phyloP scores from a whole-genome alignment of 2,329 filamentous ascomycete species.

The Aureobasidium melanogenum region DNA sequence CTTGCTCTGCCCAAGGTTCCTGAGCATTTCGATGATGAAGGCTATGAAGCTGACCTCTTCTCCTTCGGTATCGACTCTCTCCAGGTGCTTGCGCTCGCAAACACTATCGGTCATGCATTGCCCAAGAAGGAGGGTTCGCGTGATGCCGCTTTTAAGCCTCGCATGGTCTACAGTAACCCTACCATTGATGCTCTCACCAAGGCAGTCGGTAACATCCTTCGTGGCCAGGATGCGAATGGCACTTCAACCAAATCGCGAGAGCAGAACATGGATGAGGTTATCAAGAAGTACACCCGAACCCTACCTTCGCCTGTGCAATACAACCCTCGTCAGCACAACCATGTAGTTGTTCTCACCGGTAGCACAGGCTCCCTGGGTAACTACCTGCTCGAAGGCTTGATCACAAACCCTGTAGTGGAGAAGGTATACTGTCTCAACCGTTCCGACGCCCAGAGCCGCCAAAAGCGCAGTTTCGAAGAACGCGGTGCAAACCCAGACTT shows the following conservation, averaged over 20 bases:
- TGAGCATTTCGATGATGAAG: slow-evolving; percentile 16
- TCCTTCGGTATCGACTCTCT: slow-evolving; percentile 27
- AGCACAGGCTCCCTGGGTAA: slow-evolving; percentile 28
- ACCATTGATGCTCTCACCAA: slow-evolving; percentile 21
- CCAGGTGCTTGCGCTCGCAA: slow-evolving; percentile 21
- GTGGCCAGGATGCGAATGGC: slow-evolving; percentile 12
- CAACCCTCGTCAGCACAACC: slow-evolving; percentile 11
- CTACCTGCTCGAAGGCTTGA: slow-evolving; percentile 24
- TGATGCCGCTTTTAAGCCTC: slow-evolving; percentile 19
- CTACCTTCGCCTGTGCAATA: slow-evolving; percentile 12
- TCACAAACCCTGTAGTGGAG: slow-evolving; percentile 19
- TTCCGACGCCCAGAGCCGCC: slow-evolving; percentile 18
- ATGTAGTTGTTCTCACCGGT: slow-evolving; percentile 27
- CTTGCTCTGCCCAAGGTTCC: slow-evolving; percentile 12
- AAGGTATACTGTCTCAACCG: slow-evolving; percentile 27
- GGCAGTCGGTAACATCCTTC: slow-evolving; percentile 9
- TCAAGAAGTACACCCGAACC: slow-evolving; percentile 23
- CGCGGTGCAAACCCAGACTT: slow-evolving; percentile 20
- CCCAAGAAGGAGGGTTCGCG: slow-evolving; percentile 13
- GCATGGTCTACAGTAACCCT: slow-evolving; percentile 26
- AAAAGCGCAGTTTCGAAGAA: slow-evolving; percentile 17
- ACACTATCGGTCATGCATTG: slow-evolving; percentile 18
- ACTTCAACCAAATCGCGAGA: slow-evolving; percentile 14
- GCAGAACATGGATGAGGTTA: slow-evolving; percentile 21
- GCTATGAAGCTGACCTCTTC: slow-evolving; percentile 24